Percentiles rank a stretch among this genome's conserved stretches.
phyloP scores from a whole-genome alignment of 2,329 filamentous ascomycete genomes.

The Fusarium musae region DNA sequence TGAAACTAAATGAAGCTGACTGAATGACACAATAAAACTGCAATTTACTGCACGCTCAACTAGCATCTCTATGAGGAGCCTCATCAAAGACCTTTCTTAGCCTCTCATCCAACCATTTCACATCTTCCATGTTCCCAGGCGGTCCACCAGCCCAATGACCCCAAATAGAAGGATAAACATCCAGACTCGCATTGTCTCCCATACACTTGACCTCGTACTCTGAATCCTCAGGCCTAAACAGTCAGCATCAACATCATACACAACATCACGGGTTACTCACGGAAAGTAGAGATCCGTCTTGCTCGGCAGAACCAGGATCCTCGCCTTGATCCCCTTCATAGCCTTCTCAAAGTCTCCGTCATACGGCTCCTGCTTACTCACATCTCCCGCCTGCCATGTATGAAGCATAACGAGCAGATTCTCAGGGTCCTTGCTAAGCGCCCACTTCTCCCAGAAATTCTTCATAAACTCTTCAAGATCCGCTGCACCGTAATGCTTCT shows the following conservation, averaged over 20 bases:
- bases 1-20: rapidly evolving
- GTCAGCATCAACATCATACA: not conserved
- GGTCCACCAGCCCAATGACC: conserved; percentile 73
- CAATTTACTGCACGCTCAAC: not conserved
- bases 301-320: conserved; percentile 74
- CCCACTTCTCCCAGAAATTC: conserved; percentile 82
- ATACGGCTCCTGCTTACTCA: conserved; percentile 75
- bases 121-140: conserved; percentile 75
- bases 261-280: conserved; percentile 1
- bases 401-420: conserved; percentile 80
- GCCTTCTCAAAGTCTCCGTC: conserved; percentile 73
- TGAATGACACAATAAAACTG: too few species aligned
- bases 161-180: conserved; percentile 56
- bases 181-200: conserved; percentile 49
- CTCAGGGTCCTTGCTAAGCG: conserved; percentile 77
- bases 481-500: conserved; percentile 71
- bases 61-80: not conserved
- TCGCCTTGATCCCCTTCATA: conserved; percentile 77
- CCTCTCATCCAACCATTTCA: conserved; percentile 74
- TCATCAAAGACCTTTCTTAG: conserved; percentile 33
- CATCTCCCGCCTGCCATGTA: conserved; percentile 82
- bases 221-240: conserved; percentile 72
- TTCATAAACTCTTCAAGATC: conserved; percentile 79
- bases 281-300: conserved; percentile 86
- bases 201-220: conserved; percentile 73